phyloP scores from a whole-genome alignment of 257 asterid genomes.

The Marsdenia floribunda region DNA sequence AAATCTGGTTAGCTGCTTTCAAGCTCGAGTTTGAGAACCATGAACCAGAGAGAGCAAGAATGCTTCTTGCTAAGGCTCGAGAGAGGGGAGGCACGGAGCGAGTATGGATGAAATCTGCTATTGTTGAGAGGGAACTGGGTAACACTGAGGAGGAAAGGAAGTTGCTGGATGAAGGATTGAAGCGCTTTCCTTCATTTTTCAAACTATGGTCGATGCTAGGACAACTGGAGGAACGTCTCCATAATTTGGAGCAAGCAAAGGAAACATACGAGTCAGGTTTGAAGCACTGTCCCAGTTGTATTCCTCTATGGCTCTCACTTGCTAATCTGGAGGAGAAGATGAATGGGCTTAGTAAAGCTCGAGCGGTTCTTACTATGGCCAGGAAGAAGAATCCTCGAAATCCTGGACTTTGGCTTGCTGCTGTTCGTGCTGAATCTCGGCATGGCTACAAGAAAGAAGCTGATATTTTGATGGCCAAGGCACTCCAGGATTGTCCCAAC shows the following conservation, averaged over 20 bases:
- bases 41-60: conserved; percentile 83
- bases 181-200: conserved; percentile 66
- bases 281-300: conserved; percentile 59
- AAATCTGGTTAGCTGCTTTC: conserved; percentile 97
- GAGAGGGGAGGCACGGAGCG: conserved; percentile 87
- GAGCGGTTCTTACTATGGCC: conserved; percentile 80
- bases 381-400: conserved; percentile 74
- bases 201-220: conserved; percentile 92
- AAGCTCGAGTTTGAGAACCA: conserved; percentile 97
- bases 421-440: conserved; percentile 68
- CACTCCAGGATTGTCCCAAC: conserved; percentile 81
- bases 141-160: conserved; percentile 68
- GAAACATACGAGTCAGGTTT: conserved; percentile 59
- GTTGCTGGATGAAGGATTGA: conserved; percentile 72
- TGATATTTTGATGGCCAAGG: conserved; percentile 80
- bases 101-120: conserved; percentile 98
- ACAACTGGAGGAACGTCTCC: conserved; percentile 78
- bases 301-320: conserved; percentile 80
- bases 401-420: conserved; percentile 89
- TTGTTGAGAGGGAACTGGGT: conserved; percentile 86
- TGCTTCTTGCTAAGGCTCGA: conserved; percentile 87
- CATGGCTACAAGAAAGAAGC: conserved; percentile 82
- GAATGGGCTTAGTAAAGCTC: conserved; percentile 64
- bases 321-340: conserved; percentile 76
- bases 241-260: conserved; percentile 57